Conservation (phyloP, 768 basidiomycete species). For the Amanita fuliginea region DNA sequence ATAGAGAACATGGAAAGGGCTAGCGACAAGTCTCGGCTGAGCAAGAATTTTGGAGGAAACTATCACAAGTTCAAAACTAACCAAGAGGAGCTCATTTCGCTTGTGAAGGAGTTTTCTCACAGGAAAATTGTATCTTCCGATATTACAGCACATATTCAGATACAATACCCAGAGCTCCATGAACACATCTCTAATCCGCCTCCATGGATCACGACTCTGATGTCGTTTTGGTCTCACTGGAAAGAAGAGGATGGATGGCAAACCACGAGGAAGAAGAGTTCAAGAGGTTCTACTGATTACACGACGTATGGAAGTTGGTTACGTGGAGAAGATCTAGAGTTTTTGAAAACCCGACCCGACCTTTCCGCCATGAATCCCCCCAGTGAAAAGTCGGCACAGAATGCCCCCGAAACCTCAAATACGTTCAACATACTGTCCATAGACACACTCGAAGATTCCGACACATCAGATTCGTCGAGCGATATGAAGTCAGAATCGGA, state of each 20-base stretch:
- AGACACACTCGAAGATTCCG: neutral
- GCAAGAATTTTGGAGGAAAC: conserved; percentile 20
- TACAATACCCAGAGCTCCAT: conserved; percentile 37
- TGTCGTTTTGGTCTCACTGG: conserved; percentile 3
- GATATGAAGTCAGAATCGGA: conserved; percentile 4
- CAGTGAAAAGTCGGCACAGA: neutral
- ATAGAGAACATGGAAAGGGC: conserved; percentile 48
- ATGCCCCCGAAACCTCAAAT: neutral
- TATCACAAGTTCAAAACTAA: conserved; percentile 29
- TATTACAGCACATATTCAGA: conserved; percentile 29
- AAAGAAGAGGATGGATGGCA: conserved; percentile 21
- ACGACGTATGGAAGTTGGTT: conserved; percentile 44
- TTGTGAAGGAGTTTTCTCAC: conserved; percentile 33
- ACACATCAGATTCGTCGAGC: neutral
- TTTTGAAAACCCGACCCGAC: conserved; percentile 19
- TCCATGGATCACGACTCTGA: conserved; percentile 27
- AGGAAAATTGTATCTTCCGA: conserved; percentile 23
- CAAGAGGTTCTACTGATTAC: conserved; percentile 12
- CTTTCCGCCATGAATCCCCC: neutral
- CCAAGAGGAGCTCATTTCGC: conserved; percentile 31
- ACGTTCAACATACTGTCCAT: neutral
- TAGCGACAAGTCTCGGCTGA: conserved; percentile 28
- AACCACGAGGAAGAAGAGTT: conserved; percentile 15
- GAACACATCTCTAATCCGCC: conserved; percentile 32
- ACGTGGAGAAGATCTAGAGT: conserved; percentile 32